phyloP scores from a whole-genome alignment of 169 alveolate species.

The Eimeria falciformis region DNA sequence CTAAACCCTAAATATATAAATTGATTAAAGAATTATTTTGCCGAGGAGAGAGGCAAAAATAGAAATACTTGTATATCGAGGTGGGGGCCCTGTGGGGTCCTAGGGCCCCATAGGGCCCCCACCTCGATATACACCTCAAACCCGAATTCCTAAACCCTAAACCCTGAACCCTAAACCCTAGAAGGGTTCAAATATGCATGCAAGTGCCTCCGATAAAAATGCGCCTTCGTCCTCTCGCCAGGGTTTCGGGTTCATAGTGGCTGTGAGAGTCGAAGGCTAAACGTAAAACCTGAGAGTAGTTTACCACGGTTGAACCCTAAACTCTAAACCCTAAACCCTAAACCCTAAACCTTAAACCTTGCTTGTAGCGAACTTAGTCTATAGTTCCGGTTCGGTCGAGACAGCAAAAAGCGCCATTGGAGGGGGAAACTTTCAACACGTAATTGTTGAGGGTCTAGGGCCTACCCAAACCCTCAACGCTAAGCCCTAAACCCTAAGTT shows the following conservation, averaged over 20 bases:
- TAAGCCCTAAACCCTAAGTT: slow-evolving; percentile 11
- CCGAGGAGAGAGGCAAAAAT: not conserved
- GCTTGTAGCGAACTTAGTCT: too few relatives aligned
- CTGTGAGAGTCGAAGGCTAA: not conserved
- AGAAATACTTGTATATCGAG: too few relatives aligned
- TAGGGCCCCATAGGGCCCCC: not conserved
- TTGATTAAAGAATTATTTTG: not conserved
- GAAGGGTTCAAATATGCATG: not conserved
- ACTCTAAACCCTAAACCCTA: not conserved
- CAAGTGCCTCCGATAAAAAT: not conserved
- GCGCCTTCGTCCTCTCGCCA: not conserved
- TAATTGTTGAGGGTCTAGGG: too few relatives aligned
- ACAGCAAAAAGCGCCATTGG: too few relatives aligned
- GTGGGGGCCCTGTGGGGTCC: not conserved
- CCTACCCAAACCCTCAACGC: slow-evolving; percentile 21
- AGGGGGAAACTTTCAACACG: not conserved
- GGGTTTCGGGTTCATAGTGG: not conserved
- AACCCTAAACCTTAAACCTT: not conserved
- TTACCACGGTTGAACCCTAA: not conserved
- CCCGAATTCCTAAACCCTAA: not conserved
- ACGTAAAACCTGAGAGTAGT: not conserved
- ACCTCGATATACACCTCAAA: too few relatives aligned
- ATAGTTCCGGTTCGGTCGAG: too few relatives aligned
- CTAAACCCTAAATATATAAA: not conserved
- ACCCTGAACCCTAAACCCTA: slow-evolving; percentile 27